Evolutionary conservation across 257 asterid genomes (phyloP), one percentile per base, ranked within the genome.

Genomic region (Anisodus acutangulus): DNA sequence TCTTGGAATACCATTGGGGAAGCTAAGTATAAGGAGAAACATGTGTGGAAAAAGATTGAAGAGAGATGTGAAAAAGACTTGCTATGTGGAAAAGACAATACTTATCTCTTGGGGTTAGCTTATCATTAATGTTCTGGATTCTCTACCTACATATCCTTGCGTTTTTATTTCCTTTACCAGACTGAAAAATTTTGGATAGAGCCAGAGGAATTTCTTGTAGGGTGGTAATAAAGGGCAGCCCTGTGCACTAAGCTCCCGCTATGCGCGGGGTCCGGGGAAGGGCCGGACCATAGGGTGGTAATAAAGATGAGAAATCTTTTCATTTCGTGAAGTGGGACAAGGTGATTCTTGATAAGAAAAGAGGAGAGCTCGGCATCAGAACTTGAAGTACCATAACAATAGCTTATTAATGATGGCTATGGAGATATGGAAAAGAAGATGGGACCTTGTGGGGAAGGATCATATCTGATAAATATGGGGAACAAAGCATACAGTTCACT

Each of bases 41-140:
- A 45, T 49, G 58, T n/a, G n/a, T n/a, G 80, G 39, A 6, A 72
- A 72, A 26, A 45, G 39, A 72, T 72, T 72, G 59, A n/a, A 72
- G 41, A 45, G 59, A 72, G 41, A 72, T 72, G 80, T 45, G 39
- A 45, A 72, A 31, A 45, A 71, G 58, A 11, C 58, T 71, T 71
- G 39, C 80, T 72, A 72, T n/a, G 80, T 72, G 58, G 80, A 45
- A 72, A 72, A 45, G n/a, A 45, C 35, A 45, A n/a, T 72, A 19
- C 59, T 71, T 45, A 19, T 45, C 39, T 72, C n/a, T 72, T 2
- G 11, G 59, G 41, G 51, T 31, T 31, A 31, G 35, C 35, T 31
- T 31, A 31, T 31, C 35, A 31, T 31, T 31, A 31, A 31, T 31
- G 35, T 31, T 31, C 1, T 31, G 35, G 35, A 31, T 31, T 31